Evolutionary conservation across 2,329 filamentous ascomycete species (phyloP), one percentile per base, ranked within the genome.

Genomic region (Chrysosporium queenslandicum): DNA sequence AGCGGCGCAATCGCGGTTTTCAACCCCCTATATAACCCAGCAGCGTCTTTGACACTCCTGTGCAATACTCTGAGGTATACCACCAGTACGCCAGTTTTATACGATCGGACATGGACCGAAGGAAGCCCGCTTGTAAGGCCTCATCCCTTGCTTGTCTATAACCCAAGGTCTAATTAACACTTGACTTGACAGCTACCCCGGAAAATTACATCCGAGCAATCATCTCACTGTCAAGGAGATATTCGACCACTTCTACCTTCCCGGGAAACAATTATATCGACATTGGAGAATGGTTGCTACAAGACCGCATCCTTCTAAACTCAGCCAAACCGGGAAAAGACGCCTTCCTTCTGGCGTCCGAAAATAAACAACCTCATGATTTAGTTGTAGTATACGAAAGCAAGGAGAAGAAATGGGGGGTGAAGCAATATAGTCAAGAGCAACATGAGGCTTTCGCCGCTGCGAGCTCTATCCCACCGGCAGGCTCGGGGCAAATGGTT

Each of bases 151-250:
- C 23, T 21, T 40, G 9, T 30, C 18, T 23, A 7, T 11, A 50
- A 32, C 14, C 29, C n/a, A 42, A 23, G 18, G 29, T 27, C 48
- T 42, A 14, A 23, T 25, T 34, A 42, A 12, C 37, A 1, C 14
- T 42, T 27, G 11, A 3, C 16, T 50, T 32, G 36, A 34, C 23
- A 50, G 48, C 43, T 50, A 50, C 48, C 7, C 48, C 42, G 2
- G 42, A 46, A 30, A 39, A 50, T 45, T 53, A 49, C 34, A 43
- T 46, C 18, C 30, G 46, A 29, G 52, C 46, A 16, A 53, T 34
- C 40, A 53, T 46, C 52, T 50, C 45, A 39, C 34, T 45, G 14
- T 46, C 46, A 27, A 46, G 21, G 18, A 53, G 52, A 53, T 50
- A 43, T 23, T 36, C 41, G 12, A 43, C 32, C 27, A 53, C 46